Base-by-base conservation (phyloP, 1,139 yeast genomes). In the Kodamaea plutei region DNA sequence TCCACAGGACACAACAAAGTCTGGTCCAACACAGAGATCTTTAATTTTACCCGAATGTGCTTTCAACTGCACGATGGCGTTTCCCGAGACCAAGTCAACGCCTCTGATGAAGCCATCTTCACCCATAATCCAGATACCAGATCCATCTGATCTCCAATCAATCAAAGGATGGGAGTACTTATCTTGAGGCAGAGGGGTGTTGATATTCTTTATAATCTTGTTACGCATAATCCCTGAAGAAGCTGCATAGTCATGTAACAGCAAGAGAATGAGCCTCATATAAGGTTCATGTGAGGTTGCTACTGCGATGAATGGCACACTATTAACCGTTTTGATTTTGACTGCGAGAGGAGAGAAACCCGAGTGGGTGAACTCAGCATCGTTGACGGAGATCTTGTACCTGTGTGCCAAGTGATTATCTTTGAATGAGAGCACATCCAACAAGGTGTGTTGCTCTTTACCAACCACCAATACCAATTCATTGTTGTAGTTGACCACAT, bases 211-310 rank as follows among this genome's bases (percentile, higher is more conserved):
- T 12, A 79, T 36, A 9, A 83, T 71, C 34, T 67, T 64, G 36
- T 71, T 70, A 21, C 73, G 44, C 37, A 44, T 43, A 21, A 64
- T 54, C 6, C 34, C 38, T 12, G 23, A 28, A 9, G 31, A 21
- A 5, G 25, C 20, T n/a, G 17, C 31, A 6, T 24, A 30, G 11
- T 30, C 25, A 3, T 28, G 26, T n/a, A 75, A 39, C 13, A 62
- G 46, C 0, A 76, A 64, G 0, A 79, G 51, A 3, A 84, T 65
- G 8, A 83, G 45, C 39, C 94, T 56, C 84, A 83, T 77, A 46
- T 66, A 81, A 2, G 95, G 95, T 17, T 74, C 72, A 44, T 84
- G 91, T 1, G 88, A 79, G 0, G 95, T 84, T 0, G 78, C 85
- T 2, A 79, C 69, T 0, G 76, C 75, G 12, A 76, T 43, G 37